Percentiles rank a stretch among this genome's conserved stretches.
phyloP scores from a whole-genome alignment of 768 basidiomycete species.

The Agrocybe praecox region DNA sequence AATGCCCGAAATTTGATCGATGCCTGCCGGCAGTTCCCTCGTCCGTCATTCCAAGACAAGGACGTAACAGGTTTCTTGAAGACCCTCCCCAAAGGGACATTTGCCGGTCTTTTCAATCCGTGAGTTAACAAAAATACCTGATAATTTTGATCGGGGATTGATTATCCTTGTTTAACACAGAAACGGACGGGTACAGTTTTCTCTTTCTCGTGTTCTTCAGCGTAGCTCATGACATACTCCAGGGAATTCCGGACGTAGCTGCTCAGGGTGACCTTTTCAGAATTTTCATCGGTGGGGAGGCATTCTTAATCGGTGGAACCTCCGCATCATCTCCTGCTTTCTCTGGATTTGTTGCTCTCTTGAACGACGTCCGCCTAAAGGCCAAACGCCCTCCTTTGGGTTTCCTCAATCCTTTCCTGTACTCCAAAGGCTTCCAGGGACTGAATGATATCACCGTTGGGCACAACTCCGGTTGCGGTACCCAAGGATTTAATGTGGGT shows the following conservation, averaged over 20 bases:
- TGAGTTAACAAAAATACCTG: constrained; percentile 27
- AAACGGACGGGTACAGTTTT: constrained; percentile 46
- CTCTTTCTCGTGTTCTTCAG: background rate
- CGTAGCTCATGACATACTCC: background rate
- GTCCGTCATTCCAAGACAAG: constrained; percentile 54
- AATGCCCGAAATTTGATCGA: background rate
- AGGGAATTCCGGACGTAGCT: constrained; percentile 68
- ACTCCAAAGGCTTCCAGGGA: constrained; percentile 36
- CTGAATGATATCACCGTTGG: constrained; percentile 63
- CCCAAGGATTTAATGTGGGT: constrained; percentile 60
- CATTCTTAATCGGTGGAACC: constrained; percentile 52
- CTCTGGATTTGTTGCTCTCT: constrained; percentile 58
- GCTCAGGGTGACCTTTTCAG: constrained; percentile 54
- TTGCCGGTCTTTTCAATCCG: constrained; percentile 63
- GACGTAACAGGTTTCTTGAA: constrained; percentile 48
- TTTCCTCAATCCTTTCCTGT: constrained; percentile 67
- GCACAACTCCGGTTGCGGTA: constrained; percentile 58
- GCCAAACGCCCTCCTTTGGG: constrained; percentile 50
- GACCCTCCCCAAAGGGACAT: constrained; percentile 47
- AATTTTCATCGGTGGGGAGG: constrained; percentile 43
- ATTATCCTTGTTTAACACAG: constrained; percentile 26
- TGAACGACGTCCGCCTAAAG: constrained; percentile 59
- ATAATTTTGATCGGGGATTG: background rate
- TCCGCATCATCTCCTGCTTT: constrained; percentile 66
- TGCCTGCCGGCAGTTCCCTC: constrained; percentile 42